Conservation (phyloP, 345 rosid species). For the Noccaea caerulescens region DNA sequence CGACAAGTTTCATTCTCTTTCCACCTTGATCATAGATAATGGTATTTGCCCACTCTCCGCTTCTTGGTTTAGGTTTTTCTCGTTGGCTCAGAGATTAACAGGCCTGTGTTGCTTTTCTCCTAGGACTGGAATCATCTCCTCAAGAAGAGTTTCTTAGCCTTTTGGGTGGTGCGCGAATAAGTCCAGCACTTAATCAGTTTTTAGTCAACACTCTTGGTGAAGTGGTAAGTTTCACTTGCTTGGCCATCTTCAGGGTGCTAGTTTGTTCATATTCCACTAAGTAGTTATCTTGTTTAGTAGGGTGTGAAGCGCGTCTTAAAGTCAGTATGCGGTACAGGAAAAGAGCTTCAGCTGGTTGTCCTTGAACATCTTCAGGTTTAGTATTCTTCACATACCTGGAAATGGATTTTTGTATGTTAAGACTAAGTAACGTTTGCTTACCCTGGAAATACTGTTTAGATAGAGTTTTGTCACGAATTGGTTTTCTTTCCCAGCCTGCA, state of each 20-base stretch:
- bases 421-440: constrained; percentile 4
- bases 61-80: constrained; percentile 21
- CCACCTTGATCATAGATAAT: constrained; percentile 67
- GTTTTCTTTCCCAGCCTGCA: constrained; percentile 74
- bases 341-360: constrained; percentile 84
- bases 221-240: constrained; percentile 57
- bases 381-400: constrained; percentile 32
- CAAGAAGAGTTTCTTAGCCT: constrained; percentile 96
- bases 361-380: constrained; percentile 89
- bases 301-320: constrained; percentile 88
- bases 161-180: constrained; percentile 83
- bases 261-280: constrained; percentile 26
- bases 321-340: constrained; percentile 83
- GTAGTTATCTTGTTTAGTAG: constrained; percentile 49
- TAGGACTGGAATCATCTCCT: constrained; percentile 87
- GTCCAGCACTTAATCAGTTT: constrained; percentile 92
- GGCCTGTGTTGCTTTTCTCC: constrained; percentile 31
- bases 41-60: constrained; percentile 52
- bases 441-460: background rate
- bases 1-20: constrained; percentile 78
- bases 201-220: constrained; percentile 85
- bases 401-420: constrained; percentile 8
- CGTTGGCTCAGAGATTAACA: constrained; percentile 30
- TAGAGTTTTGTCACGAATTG: constrained; percentile 11
- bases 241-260: constrained; percentile 28